These are phyloP conservation scores for Trichomonascaceae sp. DNA, from an alignment of 1,139 yeast genomes.

Conservation along the genomic window DNA sequence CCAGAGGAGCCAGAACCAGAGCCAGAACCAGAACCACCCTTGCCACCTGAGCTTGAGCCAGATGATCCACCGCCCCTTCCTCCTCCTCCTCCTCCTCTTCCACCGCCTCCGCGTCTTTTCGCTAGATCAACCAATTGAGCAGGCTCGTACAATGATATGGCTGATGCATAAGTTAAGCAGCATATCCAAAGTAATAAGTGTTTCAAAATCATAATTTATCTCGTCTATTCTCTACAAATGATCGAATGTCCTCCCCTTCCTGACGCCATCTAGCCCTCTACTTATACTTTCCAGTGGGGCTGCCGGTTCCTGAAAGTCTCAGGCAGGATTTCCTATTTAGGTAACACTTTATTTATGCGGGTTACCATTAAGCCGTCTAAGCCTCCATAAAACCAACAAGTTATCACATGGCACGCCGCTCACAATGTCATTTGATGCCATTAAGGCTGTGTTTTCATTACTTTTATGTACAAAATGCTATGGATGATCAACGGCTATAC, in stretches of 20 bases:
- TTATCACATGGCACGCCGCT: neutral
- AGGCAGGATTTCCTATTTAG: neutral
- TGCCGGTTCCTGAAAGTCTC: neutral
- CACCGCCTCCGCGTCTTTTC: conserved; percentile 10
- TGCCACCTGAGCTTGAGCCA: neutral
- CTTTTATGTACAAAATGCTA: neutral
- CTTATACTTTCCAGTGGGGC: neutral
- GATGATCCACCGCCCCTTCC: neutral
- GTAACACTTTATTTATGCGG: neutral
- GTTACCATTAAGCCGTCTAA: neutral
- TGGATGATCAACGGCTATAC: neutral
- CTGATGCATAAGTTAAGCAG: neutral
- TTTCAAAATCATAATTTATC: neutral
- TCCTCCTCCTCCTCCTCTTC: conserved; percentile 11
- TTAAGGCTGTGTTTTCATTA: neutral
- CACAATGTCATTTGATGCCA: neutral
- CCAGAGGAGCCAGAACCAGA: neutral
- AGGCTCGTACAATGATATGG: neutral
- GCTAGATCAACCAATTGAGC: neutral
- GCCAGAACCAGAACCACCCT: conserved; percentile 8
- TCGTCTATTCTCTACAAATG: neutral
- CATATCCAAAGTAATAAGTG: neutral
- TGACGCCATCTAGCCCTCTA: neutral
- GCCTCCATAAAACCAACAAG: neutral
- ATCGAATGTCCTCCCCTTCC: neutral